Evolutionary conservation across 2,329 filamentous ascomycete genomes (phyloP), one percentile per base, ranked within the genome.

Genomic region (Samsoniella hepiali): DNA sequence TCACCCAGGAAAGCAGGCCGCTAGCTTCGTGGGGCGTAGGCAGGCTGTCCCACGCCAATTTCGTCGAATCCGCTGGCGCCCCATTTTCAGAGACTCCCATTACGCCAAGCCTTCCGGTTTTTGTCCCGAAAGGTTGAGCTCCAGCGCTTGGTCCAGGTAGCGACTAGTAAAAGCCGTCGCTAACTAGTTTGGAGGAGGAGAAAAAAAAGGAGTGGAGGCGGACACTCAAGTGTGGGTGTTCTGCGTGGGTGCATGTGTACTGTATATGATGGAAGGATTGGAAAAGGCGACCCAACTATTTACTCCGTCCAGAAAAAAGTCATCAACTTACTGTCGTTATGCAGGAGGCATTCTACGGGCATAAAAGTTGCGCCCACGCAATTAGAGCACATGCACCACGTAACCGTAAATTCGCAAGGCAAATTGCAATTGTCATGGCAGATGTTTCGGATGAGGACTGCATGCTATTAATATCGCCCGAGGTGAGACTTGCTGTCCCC

Each of bases 321-420:
- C 56, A 40, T 32, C 22, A 51, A 31, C 34, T 29, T 50, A 31
- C 17, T 13, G 10, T 50, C 13, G n/a, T 9, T 27, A 34, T 45
- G 44, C 27, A 51, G 34, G 27, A 55, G 38, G 15, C 40, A 36
- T 17, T 13, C 5, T 13, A 38, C 9, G 10, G 50, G 40, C 58
- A 62, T 62, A 44, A 62, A 13, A 31, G 62, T 58, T 54, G 49
- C 62, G 57, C 27, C 61, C 36, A 36, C 27, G 53, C 44, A 63
- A 63, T 76, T 40, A 32, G 58, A 62, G 58, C 22, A n/a, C 40
- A 40, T 54, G 58, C 32, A 32, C 49, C 47, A 51, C 45, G 49
- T 60, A 53, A 53, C 42, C 27, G 34, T 29, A 60, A 40, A 50
- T 5, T 60, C 47, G 27, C 49, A 34, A 36, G 49, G 47, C 50